Evolutionary conservation across 768 basidiomycete genomes (phyloP), one percentile per base, ranked within the genome.

Genomic region (Suillus weaverae): DNA sequence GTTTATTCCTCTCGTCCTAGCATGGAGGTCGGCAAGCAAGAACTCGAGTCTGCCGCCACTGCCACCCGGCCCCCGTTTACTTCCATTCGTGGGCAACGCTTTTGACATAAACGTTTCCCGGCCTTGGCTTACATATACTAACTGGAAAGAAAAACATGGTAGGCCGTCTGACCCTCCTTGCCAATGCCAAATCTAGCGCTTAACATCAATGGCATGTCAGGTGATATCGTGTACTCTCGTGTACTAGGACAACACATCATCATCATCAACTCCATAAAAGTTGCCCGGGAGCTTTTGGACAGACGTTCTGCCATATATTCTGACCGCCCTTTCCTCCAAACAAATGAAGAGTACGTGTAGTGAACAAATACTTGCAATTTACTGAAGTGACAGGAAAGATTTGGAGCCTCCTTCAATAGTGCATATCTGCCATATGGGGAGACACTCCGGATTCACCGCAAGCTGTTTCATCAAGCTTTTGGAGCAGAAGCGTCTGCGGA

Each of bases 391-490:
- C 41, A 22, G 18, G n/a, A 35, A 51, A 70, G 71, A 38, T 65
- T 73, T 43, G 68, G 70, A 44, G 35, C 60, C 11, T 64, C 65
- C 43, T 72, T 67, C 53, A 68, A 61, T 41, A 66, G 67, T 33
- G 55, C 55, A 4, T 61, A 69, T 20, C 46, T 72, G 44, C 67
- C 66, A 16, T 74, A 74, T 46, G 69, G 72, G 11, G 64, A 69
- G 6, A 36, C 55, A 22, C 71, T 72, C 69, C 66, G 66, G 22
- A 33, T 48, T 7, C 70, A 72, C 43, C 66, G 73, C 41, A 64
- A 67, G 35, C 43, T 72, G 30, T 60, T 73, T n/a, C 68, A 70
- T 39, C 69, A 69, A 33, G 57, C 61, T 10, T 68, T 72, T n/a
- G 50, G 63, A 16, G 22, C 60, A 6, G 62, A 62, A 3, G 64